Conservation (phyloP, 2,329 filamentous ascomycete species). For the Arthrobotrys entomopaga region DNA sequence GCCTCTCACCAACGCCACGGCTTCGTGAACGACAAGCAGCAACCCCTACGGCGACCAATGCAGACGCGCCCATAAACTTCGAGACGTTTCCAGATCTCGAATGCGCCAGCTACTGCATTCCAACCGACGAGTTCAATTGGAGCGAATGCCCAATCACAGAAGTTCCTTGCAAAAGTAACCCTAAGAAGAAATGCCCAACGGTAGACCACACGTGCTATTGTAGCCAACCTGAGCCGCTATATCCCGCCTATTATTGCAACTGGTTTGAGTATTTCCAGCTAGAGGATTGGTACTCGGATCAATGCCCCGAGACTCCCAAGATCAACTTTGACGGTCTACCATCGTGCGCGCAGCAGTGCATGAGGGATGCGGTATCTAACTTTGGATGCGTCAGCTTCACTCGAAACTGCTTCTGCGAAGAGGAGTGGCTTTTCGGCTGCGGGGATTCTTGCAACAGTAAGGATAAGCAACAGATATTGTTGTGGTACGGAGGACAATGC, state of each 20-base stretch:
- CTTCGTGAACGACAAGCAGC: background rate
- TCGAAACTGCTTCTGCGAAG: constrained; percentile 19
- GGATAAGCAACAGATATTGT: constrained; percentile 21
- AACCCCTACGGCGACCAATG: background rate
- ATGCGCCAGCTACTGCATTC: constrained; percentile 8
- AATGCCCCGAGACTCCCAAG: constrained; percentile 13
- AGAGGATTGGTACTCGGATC: constrained; percentile 20
- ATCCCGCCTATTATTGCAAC: constrained; percentile 10
- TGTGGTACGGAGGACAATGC: constrained; percentile 20
- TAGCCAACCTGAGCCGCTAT: background rate
- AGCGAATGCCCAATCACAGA: background rate
- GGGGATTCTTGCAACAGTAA: constrained; percentile 8
- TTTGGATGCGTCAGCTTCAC: constrained; percentile 23
- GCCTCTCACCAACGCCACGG: background rate
- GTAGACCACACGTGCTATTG: constrained; percentile 21
- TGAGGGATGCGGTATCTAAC: constrained; percentile 10
- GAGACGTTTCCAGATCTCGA: background rate
- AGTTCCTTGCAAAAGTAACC: constrained; percentile 6
- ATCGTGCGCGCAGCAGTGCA: constrained; percentile 10
- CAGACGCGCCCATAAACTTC: background rate
- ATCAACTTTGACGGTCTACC: constrained; percentile 18
- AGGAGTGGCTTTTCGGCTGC: constrained; percentile 14
- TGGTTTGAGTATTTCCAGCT: constrained; percentile 20
- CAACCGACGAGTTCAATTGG: constrained; percentile 1
- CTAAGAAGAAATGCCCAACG: constrained; percentile 1